A percentile compares a stretch with the other conserved stretches of the same genome.
Evolutionary conservation across 441 rosid genomes (phyloP).

Genomic region (Mallotus japonicus): DNA sequence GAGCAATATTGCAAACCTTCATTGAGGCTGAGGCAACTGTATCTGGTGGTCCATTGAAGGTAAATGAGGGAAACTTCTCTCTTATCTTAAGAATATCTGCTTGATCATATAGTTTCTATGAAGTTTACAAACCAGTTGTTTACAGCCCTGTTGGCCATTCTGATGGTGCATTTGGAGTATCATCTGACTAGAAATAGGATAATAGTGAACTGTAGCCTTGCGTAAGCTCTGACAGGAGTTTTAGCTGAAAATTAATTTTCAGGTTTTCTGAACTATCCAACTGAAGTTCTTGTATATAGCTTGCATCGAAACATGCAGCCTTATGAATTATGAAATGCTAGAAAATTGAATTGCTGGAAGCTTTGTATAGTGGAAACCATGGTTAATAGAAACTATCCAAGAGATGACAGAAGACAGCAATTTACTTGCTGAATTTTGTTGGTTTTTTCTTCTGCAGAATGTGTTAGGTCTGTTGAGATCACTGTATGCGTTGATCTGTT

Average conservation of each 20-base stretch:
- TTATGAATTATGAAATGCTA: not conserved
- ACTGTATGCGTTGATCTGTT: conserved; percentile 55
- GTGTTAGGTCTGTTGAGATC: conserved; percentile 62
- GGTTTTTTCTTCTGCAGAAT: conserved; percentile 40
- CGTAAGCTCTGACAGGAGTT: too few relatives aligned
- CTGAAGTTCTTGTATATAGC: too few relatives aligned
- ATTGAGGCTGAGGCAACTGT: conserved; percentile 55
- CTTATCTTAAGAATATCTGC: not conserved
- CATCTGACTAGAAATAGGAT: too few relatives aligned
- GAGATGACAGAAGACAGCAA: not conserved
- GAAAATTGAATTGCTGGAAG: not conserved
- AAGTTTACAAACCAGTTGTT: not conserved
- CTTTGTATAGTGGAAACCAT: not conserved
- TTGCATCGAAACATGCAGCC: not conserved
- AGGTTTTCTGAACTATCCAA: not conserved
- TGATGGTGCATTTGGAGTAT: too few relatives aligned
- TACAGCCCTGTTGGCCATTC: too few relatives aligned
- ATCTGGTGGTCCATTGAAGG: conserved; percentile 60
- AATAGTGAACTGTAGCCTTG: too few relatives aligned
- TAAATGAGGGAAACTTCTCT: conserved; percentile 26
- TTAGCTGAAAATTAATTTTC: not conserved
- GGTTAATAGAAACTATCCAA: not conserved
- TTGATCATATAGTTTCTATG: not conserved
- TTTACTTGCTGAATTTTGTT: conserved; percentile 6
- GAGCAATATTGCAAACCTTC: conserved; percentile 58